phyloP scores from a whole-genome alignment of 2,329 filamentous ascomycete species.

The Fusarium sp. region DNA sequence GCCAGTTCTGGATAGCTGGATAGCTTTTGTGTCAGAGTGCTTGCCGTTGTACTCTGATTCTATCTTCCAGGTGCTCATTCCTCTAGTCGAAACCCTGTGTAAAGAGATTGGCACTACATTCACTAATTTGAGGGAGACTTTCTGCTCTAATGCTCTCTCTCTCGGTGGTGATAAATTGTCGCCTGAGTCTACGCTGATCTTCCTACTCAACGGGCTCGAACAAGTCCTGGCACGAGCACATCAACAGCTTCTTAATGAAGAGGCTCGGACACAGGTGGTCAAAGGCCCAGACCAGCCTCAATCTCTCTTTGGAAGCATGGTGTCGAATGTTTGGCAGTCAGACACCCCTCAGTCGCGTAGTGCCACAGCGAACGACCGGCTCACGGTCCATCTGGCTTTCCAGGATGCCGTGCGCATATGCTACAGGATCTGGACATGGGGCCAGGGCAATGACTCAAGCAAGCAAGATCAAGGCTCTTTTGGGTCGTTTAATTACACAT shows the following conservation, averaged over 20 bases:
- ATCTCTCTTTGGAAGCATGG: slow-evolving; percentile 94
- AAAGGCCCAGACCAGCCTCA: slow-evolving; percentile 88
- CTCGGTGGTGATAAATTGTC: slow-evolving; percentile 44
- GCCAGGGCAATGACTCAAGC: slow-evolving; percentile 70
- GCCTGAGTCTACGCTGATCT: slow-evolving; percentile 81
- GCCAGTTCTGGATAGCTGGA: slow-evolving; percentile 89
- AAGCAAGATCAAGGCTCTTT: slow-evolving; percentile 74
- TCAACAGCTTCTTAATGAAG: slow-evolving; percentile 82
- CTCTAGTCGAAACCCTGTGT: slow-evolving; percentile 90
- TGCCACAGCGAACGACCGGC: slow-evolving; percentile 88
- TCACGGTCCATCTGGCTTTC: slow-evolving; percentile 95
- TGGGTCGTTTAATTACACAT: slow-evolving; percentile 91
- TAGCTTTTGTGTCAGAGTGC: slow-evolving; percentile 84
- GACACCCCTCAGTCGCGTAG: slow-evolving; percentile 83
- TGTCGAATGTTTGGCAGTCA: slow-evolving; percentile 87
- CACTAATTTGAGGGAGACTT: slow-evolving; percentile 74
- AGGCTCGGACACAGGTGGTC: slow-evolving; percentile 73
- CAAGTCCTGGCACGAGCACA: slow-evolving; percentile 90
- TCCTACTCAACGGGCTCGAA: slow-evolving; percentile 92
- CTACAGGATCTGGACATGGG: slow-evolving; percentile 96
- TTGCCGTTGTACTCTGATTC: slow-evolving; percentile 85
- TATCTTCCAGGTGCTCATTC: slow-evolving; percentile 91
- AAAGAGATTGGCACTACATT: slow-evolving; percentile 81
- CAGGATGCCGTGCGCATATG: slow-evolving; percentile 95
- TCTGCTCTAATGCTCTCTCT: slow-evolving; percentile 56